Evolutionary conservation across 306 rosid genomes (phyloP).

Genomic region (Prunus padus): DNA sequence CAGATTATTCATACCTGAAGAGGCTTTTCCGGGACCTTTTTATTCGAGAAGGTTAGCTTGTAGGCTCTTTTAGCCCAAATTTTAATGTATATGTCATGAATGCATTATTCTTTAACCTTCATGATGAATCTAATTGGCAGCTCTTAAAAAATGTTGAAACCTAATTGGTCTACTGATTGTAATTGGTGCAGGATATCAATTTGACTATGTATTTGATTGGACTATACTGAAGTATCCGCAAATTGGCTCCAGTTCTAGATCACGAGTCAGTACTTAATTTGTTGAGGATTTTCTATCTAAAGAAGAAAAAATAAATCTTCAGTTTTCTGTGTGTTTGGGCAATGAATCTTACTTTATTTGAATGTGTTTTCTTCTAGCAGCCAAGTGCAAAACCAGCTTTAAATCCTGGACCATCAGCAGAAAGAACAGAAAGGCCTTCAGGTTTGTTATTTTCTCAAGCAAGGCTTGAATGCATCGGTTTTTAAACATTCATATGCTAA

Average conservation of each 20-base stretch:
- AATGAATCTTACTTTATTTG: slow-evolving; percentile 23
- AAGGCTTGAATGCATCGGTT: slow-evolving; percentile 23
- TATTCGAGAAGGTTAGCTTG: slow-evolving; percentile 81
- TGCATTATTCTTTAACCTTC: slow-evolving; percentile 5
- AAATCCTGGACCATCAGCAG: slow-evolving; percentile 66
- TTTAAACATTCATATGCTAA: neutral
- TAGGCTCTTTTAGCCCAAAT: slow-evolving; percentile 2
- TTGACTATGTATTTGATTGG: slow-evolving; percentile 98
- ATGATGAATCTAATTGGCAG: slow-evolving; percentile 18
- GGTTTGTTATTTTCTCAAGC: slow-evolving; percentile 44
- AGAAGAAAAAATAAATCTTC: neutral
- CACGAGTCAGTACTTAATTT: slow-evolving; percentile 55
- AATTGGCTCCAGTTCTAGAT: slow-evolving; percentile 87
- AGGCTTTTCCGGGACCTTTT: slow-evolving; percentile 94
- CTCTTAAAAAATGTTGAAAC: neutral
- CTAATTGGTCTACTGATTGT: slow-evolving; percentile 9
- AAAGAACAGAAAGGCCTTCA: slow-evolving; percentile 69
- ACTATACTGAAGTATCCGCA: slow-evolving; percentile 91
- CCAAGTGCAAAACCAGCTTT: slow-evolving; percentile 66
- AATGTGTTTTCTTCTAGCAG: slow-evolving; percentile 40
- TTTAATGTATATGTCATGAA: neutral
- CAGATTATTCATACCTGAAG: slow-evolving; percentile 92
- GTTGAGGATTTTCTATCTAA: slow-evolving; percentile 16
- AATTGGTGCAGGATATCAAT: slow-evolving; percentile 74
- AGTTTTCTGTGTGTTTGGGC: slow-evolving; percentile 19